phyloP scores from a whole-genome alignment of 2,329 filamentous ascomycete species.

The Teratosphaeria destructans region DNA sequence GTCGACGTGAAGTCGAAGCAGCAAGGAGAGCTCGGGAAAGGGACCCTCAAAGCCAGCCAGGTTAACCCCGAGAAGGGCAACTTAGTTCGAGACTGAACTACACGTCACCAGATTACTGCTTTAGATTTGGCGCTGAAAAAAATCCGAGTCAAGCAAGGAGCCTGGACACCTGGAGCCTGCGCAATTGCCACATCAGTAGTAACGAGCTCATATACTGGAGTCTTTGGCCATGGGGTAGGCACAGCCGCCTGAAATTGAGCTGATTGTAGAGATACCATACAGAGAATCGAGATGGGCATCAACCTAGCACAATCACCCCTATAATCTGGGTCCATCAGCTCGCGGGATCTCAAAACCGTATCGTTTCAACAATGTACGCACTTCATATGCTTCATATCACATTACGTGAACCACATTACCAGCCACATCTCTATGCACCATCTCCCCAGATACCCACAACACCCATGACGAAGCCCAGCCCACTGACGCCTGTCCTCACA shows the following conservation, averaged over 20 bases:
- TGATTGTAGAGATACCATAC: neutral
- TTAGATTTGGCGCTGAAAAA: too few relatives aligned
- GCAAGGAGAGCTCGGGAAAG: too few relatives aligned
- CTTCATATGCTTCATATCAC: neutral
- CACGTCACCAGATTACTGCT: too few relatives aligned
- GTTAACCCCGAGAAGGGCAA: too few relatives aligned
- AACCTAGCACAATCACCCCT: neutral
- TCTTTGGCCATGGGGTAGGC: neutral
- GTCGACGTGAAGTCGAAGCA: too few relatives aligned
- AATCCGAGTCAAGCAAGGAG: too few relatives aligned
- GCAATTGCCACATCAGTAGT: neutral
- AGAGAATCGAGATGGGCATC: neutral
- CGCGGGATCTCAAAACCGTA: neutral
- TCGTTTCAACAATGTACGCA: neutral
- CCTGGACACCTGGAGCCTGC: neutral
- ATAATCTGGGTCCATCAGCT: neutral
- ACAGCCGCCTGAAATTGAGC: neutral
- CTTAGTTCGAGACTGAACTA: too few relatives aligned
- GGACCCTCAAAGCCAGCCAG: too few relatives aligned
- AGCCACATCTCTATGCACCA: conserved; percentile 18
- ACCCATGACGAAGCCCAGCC: conserved; percentile 36
- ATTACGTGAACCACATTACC: neutral
- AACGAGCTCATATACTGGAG: neutral
- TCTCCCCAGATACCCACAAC: conserved; percentile 42
- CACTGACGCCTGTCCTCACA: conserved; percentile 32